Evolutionary conservation across 163 green algal genomes (phyloP).

Genomic region (Scenedesmus sp.): DNA sequence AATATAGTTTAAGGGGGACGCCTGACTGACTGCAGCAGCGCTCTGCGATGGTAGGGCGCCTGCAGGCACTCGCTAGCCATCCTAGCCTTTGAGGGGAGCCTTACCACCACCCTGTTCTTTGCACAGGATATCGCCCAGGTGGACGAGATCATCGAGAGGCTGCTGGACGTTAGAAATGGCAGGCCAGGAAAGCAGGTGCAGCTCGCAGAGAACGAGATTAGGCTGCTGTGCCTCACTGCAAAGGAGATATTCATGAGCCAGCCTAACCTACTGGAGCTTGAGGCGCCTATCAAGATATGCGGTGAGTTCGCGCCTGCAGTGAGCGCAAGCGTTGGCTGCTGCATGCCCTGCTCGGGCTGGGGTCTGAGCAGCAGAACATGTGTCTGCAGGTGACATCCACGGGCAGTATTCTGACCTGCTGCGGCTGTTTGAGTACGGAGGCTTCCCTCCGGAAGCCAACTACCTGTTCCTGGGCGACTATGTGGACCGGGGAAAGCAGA

Average conservation of each 20-base stretch:
- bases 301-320: constrained; percentile 67
- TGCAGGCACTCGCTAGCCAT: constrained; percentile 1
- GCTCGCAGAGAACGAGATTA: constrained; percentile 95
- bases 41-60: constrained; percentile 11
- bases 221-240: constrained; percentile 93
- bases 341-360: not conserved
- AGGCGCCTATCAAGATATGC: constrained; percentile 99
- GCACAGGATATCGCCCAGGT: constrained; percentile 77
- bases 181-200: constrained; percentile 96
- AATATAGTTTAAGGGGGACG: not conserved
- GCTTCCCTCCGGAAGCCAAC: constrained; percentile 99
- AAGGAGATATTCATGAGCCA: constrained; percentile 98
- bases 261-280: constrained; percentile 97
- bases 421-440: constrained; percentile 99
- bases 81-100: not conserved
- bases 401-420: constrained; percentile 99
- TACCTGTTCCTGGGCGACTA: constrained; percentile 99
- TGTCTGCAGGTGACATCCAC: constrained; percentile 96
- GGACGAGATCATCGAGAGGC: constrained; percentile 96
- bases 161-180: constrained; percentile 93
- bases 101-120: not conserved
- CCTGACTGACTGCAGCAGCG: not conserved
- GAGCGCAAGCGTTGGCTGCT: not conserved
- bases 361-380: not conserved
- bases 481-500: constrained; percentile 99